These are phyloP conservation scores for Wakefieldia striispora DNA, from an alignment of 768 basidiomycete genomes.

Conservation along the genomic window DNA sequence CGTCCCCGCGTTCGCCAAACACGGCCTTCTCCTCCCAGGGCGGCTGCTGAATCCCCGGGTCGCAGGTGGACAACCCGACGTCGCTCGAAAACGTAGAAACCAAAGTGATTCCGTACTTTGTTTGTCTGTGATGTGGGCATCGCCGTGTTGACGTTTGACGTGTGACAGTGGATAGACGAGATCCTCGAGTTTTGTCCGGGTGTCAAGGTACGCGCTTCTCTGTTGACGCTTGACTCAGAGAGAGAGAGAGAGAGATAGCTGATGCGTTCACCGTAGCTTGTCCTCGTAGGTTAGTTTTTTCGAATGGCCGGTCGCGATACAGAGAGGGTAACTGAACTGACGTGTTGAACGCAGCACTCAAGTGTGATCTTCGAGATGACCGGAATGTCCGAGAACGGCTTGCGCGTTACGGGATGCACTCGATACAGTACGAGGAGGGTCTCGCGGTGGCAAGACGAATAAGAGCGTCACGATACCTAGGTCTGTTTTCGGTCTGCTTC, in stretches of 20 bases:
- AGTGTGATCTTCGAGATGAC: constrained; percentile 95
- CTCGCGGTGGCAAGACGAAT: constrained; percentile 84
- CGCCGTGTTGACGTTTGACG: neutral
- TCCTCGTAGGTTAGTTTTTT: constrained; percentile 77
- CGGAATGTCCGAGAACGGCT: constrained; percentile 66
- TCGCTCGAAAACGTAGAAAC: constrained; percentile 95
- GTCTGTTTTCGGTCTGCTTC: constrained; percentile 42
- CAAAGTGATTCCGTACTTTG: constrained; percentile 51
- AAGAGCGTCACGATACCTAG: constrained; percentile 90
- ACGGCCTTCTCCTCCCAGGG: too few species aligned
- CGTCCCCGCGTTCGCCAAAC: constrained; percentile 26
- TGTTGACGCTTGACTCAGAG: constrained; percentile 1
- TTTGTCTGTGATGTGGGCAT: neutral
- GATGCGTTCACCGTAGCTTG: constrained; percentile 47
- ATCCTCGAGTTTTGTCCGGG: constrained; percentile 92
- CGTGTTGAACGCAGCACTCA: constrained; percentile 58
- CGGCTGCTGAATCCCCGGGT: neutral
- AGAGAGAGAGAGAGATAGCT: too few species aligned
- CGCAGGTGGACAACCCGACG: constrained; percentile 87
- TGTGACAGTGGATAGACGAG: constrained; percentile 84
- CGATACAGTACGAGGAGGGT: constrained; percentile 92
- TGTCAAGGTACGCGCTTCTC: constrained; percentile 64
- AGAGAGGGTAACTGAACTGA: constrained; percentile 6
- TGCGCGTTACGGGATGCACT: constrained; percentile 62
- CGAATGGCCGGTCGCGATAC: neutral